A percentile compares a stretch with the other conserved stretches of the same genome.
phyloP scores from a whole-genome alignment of 495 filamentous ascomycete species.

The Neurospora hispaniola region DNA sequence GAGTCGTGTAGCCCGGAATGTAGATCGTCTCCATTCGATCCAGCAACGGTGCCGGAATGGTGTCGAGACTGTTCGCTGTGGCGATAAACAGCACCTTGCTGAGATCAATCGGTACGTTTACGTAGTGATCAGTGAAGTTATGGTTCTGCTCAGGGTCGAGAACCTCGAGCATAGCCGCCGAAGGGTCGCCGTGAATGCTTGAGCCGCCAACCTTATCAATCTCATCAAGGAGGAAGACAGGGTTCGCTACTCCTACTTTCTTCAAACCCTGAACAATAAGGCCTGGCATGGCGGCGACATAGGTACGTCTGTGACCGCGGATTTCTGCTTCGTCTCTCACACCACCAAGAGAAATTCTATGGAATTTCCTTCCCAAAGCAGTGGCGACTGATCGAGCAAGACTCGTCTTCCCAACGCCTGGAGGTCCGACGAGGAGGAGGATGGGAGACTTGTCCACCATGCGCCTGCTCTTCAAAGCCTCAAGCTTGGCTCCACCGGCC shows the following conservation, averaged over 20 bases:
- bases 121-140: slow-evolving; percentile 90
- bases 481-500: slow-evolving; percentile 48
- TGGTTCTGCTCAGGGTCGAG: slow-evolving; percentile 97
- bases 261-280: slow-evolving; percentile 88
- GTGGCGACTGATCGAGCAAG: slow-evolving; percentile 89
- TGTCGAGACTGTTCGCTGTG: slow-evolving; percentile 94
- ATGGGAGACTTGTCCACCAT: slow-evolving; percentile 95
- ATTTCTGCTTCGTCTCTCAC: slow-evolving; percentile 97
- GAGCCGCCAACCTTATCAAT: slow-evolving; percentile 94
- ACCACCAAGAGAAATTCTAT: slow-evolving; percentile 92
- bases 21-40: slow-evolving; percentile 95
- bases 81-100: slow-evolving; percentile 97
- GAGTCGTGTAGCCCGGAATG: slow-evolving; percentile 88
- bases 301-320: slow-evolving; percentile 87
- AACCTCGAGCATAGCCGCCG: slow-evolving; percentile 98
- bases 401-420: slow-evolving; percentile 93
- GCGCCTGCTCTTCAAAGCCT: slow-evolving; percentile 58
- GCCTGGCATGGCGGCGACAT: slow-evolving; percentile 97
- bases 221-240: slow-evolving; percentile 93
- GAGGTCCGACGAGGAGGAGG: slow-evolving; percentile 84
- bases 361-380: slow-evolving; percentile 89
- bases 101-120: slow-evolving; percentile 91
- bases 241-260: slow-evolving; percentile 93
- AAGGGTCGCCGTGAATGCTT: slow-evolving; percentile 92
- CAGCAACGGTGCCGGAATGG: slow-evolving; percentile 86